Percentiles rank a stretch among this genome's conserved stretches.
These are phyloP conservation scores for Carex pumila DNA, from an alignment of 176 grass and related monocot genomes.

Conservation along the genomic window DNA sequence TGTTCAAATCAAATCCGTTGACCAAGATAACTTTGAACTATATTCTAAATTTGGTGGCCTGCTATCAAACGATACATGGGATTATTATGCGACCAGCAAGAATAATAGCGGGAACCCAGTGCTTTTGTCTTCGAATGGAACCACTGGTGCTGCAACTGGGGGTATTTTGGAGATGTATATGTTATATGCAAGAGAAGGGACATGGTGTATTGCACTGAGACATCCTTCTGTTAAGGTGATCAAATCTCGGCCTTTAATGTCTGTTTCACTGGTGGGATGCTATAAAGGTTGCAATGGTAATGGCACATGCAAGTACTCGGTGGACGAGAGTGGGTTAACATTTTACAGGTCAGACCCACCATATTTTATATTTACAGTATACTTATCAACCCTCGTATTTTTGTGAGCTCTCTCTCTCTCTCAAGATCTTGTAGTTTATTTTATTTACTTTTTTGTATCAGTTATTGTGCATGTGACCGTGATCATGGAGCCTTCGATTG, in stretches of 20 bases:
- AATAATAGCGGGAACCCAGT: constrained; percentile 50
- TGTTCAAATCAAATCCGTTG: constrained; percentile 61
- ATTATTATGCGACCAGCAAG: constrained; percentile 65
- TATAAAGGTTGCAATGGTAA: constrained; percentile 72
- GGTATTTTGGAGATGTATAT: constrained; percentile 66
- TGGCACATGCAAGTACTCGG: constrained; percentile 57
- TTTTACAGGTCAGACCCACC: constrained; percentile 69
- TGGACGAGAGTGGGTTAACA: constrained; percentile 86
- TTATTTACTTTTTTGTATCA: constrained; percentile 30
- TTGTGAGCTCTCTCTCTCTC: not conserved
- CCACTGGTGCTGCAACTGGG: constrained; percentile 29
- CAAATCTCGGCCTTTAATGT: constrained; percentile 53
- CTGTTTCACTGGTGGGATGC: constrained; percentile 77
- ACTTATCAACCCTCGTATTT: not conserved
- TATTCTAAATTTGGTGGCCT: constrained; percentile 73
- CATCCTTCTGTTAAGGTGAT: constrained; percentile 46
- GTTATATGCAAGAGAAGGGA: constrained; percentile 93
- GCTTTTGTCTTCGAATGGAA: constrained; percentile 52
- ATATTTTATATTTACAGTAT: not conserved
- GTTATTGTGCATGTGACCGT: constrained; percentile 83
- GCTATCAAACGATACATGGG: constrained; percentile 68
- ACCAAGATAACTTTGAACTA: constrained; percentile 65
- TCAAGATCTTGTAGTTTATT: not conserved
- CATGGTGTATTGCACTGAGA: constrained; percentile 76
- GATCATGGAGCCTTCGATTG: constrained; percentile 99